These are phyloP conservation scores for Aspergillus texensis DNA, from an alignment of 2,329 filamentous ascomycete genomes.

Conservation along the genomic window DNA sequence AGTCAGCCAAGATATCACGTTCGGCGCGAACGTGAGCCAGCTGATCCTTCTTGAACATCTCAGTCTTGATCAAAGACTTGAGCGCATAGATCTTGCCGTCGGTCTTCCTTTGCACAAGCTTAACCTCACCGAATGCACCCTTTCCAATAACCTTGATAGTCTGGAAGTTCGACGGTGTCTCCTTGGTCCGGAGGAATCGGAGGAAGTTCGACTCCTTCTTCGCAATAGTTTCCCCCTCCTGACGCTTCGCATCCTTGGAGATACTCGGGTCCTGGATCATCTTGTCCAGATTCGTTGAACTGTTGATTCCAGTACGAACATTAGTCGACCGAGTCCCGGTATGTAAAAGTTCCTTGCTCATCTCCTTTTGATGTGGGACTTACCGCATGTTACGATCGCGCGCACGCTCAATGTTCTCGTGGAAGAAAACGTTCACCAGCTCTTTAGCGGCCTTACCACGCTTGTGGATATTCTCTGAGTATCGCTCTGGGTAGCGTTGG, in stretches of 20 bases:
- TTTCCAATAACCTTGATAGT: constrained; percentile 99
- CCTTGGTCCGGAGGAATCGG: constrained; percentile 89
- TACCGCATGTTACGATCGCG: constrained; percentile 94
- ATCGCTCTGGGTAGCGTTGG: constrained; percentile 77
- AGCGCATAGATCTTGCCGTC: constrained; percentile 97
- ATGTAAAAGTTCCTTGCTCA: background rate
- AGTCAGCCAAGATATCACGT: constrained; percentile 95
- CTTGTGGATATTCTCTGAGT: constrained; percentile 83
- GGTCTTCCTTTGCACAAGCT: constrained; percentile 92
- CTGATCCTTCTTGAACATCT: constrained; percentile 99
- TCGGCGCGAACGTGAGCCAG: constrained; percentile 96
- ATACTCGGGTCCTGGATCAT: constrained; percentile 78
- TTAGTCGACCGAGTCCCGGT: background rate
- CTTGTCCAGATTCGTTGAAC: constrained; percentile 88
- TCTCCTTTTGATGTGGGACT: constrained; percentile 28
- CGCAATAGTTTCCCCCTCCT: constrained; percentile 81
- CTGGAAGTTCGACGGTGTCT: constrained; percentile 90
- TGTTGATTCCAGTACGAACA: constrained; percentile 39
- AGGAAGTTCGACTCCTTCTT: constrained; percentile 91
- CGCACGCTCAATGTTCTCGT: constrained; percentile 95
- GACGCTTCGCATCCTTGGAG: constrained; percentile 74
- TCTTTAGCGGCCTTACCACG: constrained; percentile 67
- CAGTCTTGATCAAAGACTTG: constrained; percentile 97
- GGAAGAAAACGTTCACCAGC: constrained; percentile 81
- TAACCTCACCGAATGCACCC: constrained; percentile 97